Conservation (phyloP, 2,329 filamentous ascomycete genomes). For the Chalaropsis thielavioides region DNA sequence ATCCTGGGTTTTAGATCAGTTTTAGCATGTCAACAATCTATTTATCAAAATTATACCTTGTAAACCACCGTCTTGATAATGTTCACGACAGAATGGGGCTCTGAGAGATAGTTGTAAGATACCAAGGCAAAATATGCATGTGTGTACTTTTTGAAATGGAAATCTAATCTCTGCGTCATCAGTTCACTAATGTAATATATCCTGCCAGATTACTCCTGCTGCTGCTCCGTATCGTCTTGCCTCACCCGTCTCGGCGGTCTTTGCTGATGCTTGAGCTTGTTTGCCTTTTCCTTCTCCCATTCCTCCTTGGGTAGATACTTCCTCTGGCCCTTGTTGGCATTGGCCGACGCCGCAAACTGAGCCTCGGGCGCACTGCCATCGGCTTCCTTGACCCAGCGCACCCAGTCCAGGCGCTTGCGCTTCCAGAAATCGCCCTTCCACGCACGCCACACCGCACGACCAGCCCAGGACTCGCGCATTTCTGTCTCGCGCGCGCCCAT, state of each 20-base stretch:
- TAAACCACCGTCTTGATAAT: not conserved
- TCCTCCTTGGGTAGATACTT: conserved; percentile 16
- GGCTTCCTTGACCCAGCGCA: conserved; percentile 39
- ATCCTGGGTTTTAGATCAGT: not conserved
- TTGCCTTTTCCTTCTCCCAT: conserved; percentile 15
- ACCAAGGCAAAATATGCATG: not conserved
- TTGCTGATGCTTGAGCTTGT: conserved; percentile 8
- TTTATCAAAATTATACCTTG: not conserved
- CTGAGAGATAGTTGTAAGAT: not conserved
- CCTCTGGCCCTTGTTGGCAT: conserved; percentile 3
- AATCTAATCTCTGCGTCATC: not conserved
- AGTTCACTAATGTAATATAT: not conserved
- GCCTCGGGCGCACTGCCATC: conserved; percentile 14
- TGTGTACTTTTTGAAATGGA: not conserved
- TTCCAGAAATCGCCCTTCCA: conserved; percentile 47
- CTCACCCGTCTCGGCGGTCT: conserved; percentile 10
- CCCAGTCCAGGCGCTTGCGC: conserved; percentile 39
- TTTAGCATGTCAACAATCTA: not conserved
- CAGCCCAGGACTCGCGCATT: conserved; percentile 39
- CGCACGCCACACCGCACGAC: conserved; percentile 40
- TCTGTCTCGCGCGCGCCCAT: conserved; percentile 35
- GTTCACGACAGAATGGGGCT: not conserved
- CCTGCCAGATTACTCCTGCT: not conserved
- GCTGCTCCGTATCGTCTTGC: not conserved
- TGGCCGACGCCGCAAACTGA: conserved; percentile 10